Evolutionary conservation across 148 eudicot genomes (phyloP).

Genomic region (Agrostemma githago): DNA sequence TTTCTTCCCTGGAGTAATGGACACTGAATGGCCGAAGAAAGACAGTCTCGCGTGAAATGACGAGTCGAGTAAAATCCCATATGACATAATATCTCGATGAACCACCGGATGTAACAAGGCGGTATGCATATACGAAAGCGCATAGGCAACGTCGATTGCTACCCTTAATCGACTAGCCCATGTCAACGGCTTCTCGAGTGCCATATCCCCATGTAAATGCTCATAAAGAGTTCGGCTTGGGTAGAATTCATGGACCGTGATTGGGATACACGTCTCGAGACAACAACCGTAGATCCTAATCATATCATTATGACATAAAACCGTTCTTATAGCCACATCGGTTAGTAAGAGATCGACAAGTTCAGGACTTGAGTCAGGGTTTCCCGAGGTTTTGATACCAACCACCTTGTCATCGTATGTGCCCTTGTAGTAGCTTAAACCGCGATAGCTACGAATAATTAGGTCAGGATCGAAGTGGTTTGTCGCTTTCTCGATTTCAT

Average conservation of each 20-base stretch:
- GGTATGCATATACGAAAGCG: slow-evolving; percentile 28
- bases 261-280: slow-evolving; percentile 24
- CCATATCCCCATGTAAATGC: slow-evolving; percentile 16
- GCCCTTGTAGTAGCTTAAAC: background rate
- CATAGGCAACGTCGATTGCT: slow-evolving; percentile 24
- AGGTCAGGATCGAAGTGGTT: slow-evolving; percentile 16
- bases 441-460: slow-evolving; percentile 12
- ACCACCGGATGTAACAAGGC: slow-evolving; percentile 17
- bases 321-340: slow-evolving; percentile 21
- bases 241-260: slow-evolving; percentile 24
- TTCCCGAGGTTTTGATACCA: slow-evolving; percentile 10
- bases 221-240: slow-evolving; percentile 15
- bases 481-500: slow-evolving; percentile 17
- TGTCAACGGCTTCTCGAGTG: background rate
- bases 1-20: slow-evolving; percentile 14
- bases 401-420: background rate
- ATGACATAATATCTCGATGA: slow-evolving; percentile 26
- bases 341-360: slow-evolving; percentile 15
- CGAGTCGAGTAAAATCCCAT: slow-evolving; percentile 16
- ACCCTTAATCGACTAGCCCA: slow-evolving; percentile 20
- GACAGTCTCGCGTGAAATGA: slow-evolving; percentile 16
- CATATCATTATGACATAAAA: slow-evolving; percentile 22
- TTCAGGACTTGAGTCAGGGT: background rate
- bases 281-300: slow-evolving; percentile 32
- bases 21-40: slow-evolving; percentile 14